Conservation (phyloP, 2,329 filamentous ascomycete genomes). For the Cladosporium oxysporum region DNA sequence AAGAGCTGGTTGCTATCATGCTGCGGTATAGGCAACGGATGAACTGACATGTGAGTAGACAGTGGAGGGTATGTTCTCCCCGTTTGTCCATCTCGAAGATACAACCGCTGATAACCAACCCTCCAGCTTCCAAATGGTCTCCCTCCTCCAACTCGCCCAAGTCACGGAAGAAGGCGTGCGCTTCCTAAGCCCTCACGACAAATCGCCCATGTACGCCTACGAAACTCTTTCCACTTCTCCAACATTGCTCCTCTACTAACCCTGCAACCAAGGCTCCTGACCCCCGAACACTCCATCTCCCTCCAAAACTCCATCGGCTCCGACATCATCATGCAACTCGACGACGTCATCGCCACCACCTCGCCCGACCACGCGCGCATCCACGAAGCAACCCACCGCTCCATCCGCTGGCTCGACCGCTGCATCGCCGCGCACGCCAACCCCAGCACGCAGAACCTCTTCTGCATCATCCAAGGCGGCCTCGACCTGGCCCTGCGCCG, state of each 20-base stretch:
- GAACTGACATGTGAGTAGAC: constrained; percentile 34
- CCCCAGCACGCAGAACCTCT: constrained; percentile 82
- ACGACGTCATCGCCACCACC: constrained; percentile 96
- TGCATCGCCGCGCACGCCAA: constrained; percentile 89
- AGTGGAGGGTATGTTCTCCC: constrained; percentile 46
- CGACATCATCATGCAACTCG: constrained; percentile 99
- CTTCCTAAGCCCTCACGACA: constrained; percentile 95
- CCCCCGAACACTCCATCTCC: constrained; percentile 93
- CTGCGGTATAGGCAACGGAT: neutral
- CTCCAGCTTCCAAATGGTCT: constrained; percentile 95
- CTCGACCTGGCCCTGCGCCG: constrained; percentile 82
- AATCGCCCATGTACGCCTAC: constrained; percentile 72
- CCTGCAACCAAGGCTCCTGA: constrained; percentile 65
- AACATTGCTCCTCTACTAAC: neutral
- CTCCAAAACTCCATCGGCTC: constrained; percentile 96
- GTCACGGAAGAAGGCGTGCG: constrained; percentile 94
- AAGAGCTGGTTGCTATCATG: neutral
- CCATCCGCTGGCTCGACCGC: constrained; percentile 91
- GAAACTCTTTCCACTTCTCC: too few species aligned
- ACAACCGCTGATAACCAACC: neutral
- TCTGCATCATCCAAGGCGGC: constrained; percentile 98
- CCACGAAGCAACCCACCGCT: constrained; percentile 91
- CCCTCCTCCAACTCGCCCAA: constrained; percentile 85
- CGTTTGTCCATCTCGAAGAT: neutral
- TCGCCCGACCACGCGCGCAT: constrained; percentile 87